phyloP scores from a whole-genome alignment of 768 basidiomycete species.

The Chalciporus chontae region DNA sequence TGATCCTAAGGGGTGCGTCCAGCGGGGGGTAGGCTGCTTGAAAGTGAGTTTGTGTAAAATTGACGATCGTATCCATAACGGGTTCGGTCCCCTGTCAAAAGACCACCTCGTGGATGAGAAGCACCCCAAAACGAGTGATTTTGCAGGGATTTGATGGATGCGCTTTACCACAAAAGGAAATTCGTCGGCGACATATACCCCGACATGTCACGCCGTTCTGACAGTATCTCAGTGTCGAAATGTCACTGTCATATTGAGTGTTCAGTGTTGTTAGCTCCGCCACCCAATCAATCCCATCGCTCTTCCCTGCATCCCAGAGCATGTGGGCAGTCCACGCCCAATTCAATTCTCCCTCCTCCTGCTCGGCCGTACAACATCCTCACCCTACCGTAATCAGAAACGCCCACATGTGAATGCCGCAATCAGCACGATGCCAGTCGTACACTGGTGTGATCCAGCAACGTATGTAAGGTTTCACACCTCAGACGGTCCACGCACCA shows the following conservation, averaged over 20 bases:
- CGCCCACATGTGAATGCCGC: slow-evolving; percentile 34
- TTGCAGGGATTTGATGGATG: slow-evolving; percentile 27
- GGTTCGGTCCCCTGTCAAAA: slow-evolving; percentile 18
- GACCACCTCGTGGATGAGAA: slow-evolving; percentile 16
- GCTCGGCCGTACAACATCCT: slow-evolving; percentile 28
- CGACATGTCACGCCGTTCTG: slow-evolving; percentile 8
- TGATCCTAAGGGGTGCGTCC: neutral
- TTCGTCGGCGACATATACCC: slow-evolving; percentile 26
- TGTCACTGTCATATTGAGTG: slow-evolving; percentile 24
- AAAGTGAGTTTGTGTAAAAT: slow-evolving; percentile 5
- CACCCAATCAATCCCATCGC: slow-evolving; percentile 6
- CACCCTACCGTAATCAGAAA: slow-evolving; percentile 32
- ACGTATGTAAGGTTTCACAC: slow-evolving; percentile 32
- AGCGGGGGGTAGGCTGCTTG: neutral
- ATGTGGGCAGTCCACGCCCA: slow-evolving; percentile 14
- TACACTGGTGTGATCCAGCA: slow-evolving; percentile 26
- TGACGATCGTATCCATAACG: slow-evolving; percentile 29
- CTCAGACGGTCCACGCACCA: slow-evolving; percentile 30
- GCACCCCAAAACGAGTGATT: slow-evolving; percentile 25
- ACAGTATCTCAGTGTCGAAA: slow-evolving; percentile 12
- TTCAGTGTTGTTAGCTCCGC: slow-evolving; percentile 13
- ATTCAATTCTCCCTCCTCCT: slow-evolving; percentile 17
- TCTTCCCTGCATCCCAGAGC: slow-evolving; percentile 11
- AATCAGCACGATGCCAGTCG: slow-evolving; percentile 19
- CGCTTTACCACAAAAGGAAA: slow-evolving; percentile 20